These are phyloP conservation scores for Rheum nobile DNA, from an alignment of 148 eudicot genomes.

Conservation along the genomic window DNA sequence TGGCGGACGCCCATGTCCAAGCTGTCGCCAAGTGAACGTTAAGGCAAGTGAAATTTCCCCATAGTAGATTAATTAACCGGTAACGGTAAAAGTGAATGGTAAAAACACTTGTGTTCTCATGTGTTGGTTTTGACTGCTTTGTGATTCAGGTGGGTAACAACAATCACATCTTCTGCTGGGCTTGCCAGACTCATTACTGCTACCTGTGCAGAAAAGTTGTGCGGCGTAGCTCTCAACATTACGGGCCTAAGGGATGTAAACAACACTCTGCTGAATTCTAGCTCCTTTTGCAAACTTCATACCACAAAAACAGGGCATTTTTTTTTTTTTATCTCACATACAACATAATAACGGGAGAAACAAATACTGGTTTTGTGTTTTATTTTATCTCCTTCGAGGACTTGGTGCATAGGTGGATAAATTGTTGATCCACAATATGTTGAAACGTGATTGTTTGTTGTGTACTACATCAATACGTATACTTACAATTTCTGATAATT, in stretches of 20 bases:
- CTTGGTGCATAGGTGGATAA: background rate
- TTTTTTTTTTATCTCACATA: background rate
- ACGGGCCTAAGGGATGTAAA: conserved; percentile 80
- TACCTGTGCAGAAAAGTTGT: conserved; percentile 62
- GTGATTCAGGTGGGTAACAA: conserved; percentile 59
- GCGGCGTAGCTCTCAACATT: conserved; percentile 62
- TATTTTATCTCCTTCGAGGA: background rate
- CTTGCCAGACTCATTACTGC: conserved; percentile 81
- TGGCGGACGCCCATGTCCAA: conserved; percentile 55
- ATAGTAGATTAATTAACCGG: no score
- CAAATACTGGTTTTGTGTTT: background rate
- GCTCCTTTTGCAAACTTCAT: background rate
- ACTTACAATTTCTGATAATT: no score
- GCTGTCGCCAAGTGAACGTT: conserved; percentile 54
- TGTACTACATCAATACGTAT: no score
- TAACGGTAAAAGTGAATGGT: no score
- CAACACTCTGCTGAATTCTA: conserved; percentile 52
- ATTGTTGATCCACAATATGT: background rate
- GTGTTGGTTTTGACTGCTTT: background rate
- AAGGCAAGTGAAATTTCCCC: conserved; percentile 37
- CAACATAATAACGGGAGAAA: background rate
- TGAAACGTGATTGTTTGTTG: background rate
- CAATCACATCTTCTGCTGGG: conserved; percentile 95
- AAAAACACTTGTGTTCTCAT: background rate
- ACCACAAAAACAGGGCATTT: background rate